Base-by-base conservation (phyloP, 371 early-diverging fungal species). In the Mortierella sp. region DNA sequence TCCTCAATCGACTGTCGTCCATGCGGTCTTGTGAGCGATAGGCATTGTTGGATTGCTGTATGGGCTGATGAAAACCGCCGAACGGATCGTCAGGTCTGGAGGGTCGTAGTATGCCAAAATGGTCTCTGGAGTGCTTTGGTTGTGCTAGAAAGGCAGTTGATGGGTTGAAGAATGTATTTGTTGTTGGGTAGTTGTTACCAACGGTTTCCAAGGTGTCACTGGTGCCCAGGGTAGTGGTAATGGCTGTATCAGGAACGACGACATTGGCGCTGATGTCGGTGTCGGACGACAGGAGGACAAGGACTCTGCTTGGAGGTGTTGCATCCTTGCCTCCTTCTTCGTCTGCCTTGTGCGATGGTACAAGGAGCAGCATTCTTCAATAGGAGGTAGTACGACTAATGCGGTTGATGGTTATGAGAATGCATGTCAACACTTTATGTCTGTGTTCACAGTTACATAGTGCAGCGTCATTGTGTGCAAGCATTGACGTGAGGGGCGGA, bases 221-320 rank as follows among this genome's bases (percentile, higher is more conserved):
- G 4, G 78, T 77, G 22, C 68, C 77, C 19, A 77, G 47, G 14
- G 77, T 77, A 9, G 73, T 77, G n/a, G 77, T 81, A 66, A 81
- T 81, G 63, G 82, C 80, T 2, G 73, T 76, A 10, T 80, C 80
- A 43, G 80, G 74, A 29, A 81, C 77, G 16, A 81, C 64, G 31
- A 81, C 67, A 10, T 70, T 81, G 3, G 82, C 77, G 64, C 82
- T 77, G 48, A 81, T 71, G 58, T 81, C 82, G 19, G 71, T 81
- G 19, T 77, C 69, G 41, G 77, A 66, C 7, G 82, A 77, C 9
- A 81, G 66, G 63, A 81, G 68, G 7, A 81, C 82, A 0, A 80
- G 72, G n/a, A 80, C 77, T 44, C 70, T 68, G 45, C 34, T 73
- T 31, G 58, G 40, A 0, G 70, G 29, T 10, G 41, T 45, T 19